These are phyloP conservation scores for Populus nigra DNA, from an alignment of 345 rosid genomes.

Conservation along the genomic window DNA sequence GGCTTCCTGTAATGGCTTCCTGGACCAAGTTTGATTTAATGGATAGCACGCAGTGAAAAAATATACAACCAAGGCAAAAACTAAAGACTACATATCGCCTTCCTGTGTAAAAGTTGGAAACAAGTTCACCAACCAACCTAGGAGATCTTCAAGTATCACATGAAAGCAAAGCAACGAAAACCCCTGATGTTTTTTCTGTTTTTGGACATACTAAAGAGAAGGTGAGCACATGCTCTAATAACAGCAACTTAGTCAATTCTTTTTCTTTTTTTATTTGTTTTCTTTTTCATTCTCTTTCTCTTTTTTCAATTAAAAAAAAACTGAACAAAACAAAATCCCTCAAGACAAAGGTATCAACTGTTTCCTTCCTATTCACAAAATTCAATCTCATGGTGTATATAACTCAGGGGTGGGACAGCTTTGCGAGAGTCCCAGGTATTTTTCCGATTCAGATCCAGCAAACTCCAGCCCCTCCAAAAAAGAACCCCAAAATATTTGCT, in stretches of 20 bases:
- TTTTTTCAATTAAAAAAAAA: neutral
- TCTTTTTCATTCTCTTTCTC: neutral
- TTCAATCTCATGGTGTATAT: constrained; percentile 8
- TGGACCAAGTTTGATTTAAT: neutral
- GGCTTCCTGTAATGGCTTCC: neutral
- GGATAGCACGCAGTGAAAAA: neutral
- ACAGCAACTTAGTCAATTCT: neutral
- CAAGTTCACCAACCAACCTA: neutral
- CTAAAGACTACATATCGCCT: neutral
- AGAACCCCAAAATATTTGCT: constrained; percentile 3
- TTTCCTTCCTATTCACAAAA: constrained; percentile 22
- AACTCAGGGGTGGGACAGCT: neutral
- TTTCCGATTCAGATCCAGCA: neutral
- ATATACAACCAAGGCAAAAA: neutral
- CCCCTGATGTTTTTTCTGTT: neutral
- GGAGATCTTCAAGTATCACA: neutral
- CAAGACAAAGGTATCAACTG: constrained; percentile 1
- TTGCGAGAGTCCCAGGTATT: neutral
- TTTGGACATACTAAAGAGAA: neutral
- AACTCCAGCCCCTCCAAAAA: neutral
- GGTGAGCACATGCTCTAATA: neutral
- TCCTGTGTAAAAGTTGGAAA: neutral
- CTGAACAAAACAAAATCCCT: constrained; percentile 5
- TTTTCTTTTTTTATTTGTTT: neutral
- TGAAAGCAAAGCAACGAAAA: neutral